Base-by-base conservation (phyloP, 495 filamentous ascomycete species). In the Elasticomyces elasticus region DNA sequence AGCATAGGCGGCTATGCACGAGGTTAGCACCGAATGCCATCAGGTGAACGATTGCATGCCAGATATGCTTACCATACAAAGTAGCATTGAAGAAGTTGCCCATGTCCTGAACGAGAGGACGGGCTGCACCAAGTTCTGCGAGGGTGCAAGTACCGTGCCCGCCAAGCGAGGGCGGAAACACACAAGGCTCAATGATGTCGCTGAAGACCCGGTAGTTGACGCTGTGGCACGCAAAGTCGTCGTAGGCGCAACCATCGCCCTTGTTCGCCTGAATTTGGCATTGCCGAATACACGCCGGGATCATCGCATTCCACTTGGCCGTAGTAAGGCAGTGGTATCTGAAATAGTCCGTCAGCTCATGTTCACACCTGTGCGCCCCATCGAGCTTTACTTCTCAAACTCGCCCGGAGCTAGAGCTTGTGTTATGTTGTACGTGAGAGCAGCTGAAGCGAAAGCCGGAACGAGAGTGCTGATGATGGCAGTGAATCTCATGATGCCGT, bases 61-160 rank as follows among this genome's bases (percentile, higher is more conserved):
- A n/a, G n/a, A n/a, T n/a, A n/a, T n/a, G n/a, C n/a, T n/a, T n/a
- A n/a, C n/a, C n/a, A n/a, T 55, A 55, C 6, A 49, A 28, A n/a
- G 52, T 55, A 1, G 45, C 52, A 26, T 51, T 55, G 52, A 55
- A 55, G 43, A 49, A 55, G 24, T 55, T 55, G 52, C 52, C 43
- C 52, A 55, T 49, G 22, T 55, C 27, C 12, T 25, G 10, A 2
- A 56, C 54, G 30, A 56, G 17, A 10, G 54, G 54, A 10, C 30
- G 54, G 30, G 37, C 47, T 2, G n/a, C 7, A 10, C 33, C 24
- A 11, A 56, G 48, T 9, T 56, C 54, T 10, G 9, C 46, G 44
- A 50, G 45, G 2, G 1, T 23, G 54, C 28, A 56, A 24, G 27
- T 42, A 26, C 54, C 47, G 12, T 30, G 17, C 47, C 54, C 54